Evolutionary conservation across 176 grass and related monocot genomes (phyloP).

Genomic region (Zea luxurians): DNA sequence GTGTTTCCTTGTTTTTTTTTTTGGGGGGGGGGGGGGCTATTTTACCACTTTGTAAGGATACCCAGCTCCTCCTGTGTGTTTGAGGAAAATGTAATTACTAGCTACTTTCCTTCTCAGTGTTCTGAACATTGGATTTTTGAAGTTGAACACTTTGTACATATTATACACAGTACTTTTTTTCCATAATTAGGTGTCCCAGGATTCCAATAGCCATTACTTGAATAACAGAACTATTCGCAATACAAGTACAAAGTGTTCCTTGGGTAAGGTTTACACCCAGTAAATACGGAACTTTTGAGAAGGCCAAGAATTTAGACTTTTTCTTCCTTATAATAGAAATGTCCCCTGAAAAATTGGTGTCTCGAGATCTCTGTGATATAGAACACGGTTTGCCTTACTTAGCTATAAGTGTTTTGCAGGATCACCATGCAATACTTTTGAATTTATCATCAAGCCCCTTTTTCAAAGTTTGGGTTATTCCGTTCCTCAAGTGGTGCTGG

Average conservation of each 20-base stretch:
- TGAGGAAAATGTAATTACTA: background rate
- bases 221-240: background rate
- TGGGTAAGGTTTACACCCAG: background rate
- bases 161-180: background rate
- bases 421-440: conserved; percentile 68
- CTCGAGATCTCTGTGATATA: background rate
- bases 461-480: conserved; percentile 83
- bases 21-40: background rate
- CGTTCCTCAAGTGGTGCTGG: conserved; percentile 50
- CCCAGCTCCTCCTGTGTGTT: background rate
- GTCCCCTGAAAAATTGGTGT: background rate
- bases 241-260: background rate
- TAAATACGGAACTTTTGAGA: conserved; percentile 15
- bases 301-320: background rate
- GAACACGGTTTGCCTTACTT: conserved; percentile 1
- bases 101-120: too few species aligned
- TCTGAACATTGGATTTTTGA: too few species aligned
- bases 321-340: background rate
- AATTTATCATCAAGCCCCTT: conserved; percentile 77
- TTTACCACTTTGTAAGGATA: background rate
- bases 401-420: conserved; percentile 51
- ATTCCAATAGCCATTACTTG: background rate
- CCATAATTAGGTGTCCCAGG: background rate
- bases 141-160: too few species aligned
- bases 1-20: background rate